Conservation (phyloP, 208 protist species). For the Blastocrithidia nonstop region DNA sequence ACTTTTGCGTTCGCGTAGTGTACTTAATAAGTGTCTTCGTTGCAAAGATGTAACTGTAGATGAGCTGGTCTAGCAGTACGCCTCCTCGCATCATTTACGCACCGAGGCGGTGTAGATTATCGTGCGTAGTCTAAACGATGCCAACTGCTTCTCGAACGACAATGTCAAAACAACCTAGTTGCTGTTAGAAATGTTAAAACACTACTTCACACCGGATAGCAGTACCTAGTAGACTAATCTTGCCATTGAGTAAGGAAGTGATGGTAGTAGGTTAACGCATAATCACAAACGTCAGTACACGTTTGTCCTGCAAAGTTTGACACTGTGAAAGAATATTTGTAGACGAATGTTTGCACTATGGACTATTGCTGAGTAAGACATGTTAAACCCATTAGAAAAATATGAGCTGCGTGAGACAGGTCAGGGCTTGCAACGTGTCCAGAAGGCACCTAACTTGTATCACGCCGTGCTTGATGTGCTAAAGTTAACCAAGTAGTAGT, state of each 20-base stretch:
- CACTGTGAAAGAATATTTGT: constrained; percentile 91
- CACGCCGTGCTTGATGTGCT: constrained; percentile 81
- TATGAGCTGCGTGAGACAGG: constrained; percentile 85
- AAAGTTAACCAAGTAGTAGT: constrained; percentile 67
- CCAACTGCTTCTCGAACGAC: constrained; percentile 82
- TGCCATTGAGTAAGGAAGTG: constrained; percentile 59
- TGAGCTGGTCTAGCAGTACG: constrained; percentile 47
- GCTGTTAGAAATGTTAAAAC: constrained; percentile 55
- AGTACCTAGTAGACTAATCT: constrained; percentile 28
- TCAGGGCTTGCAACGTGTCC: constrained; percentile 92
- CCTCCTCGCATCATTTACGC: constrained; percentile 7
- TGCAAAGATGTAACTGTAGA: constrained; percentile 71
- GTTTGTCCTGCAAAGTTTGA: constrained; percentile 93
- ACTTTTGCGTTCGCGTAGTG: constrained; percentile 33
- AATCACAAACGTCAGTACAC: constrained; percentile 88
- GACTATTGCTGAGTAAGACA: constrained; percentile 90
- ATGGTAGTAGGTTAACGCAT: constrained; percentile 91
- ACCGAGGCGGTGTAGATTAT: constrained; percentile 56
- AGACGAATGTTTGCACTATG: constrained; percentile 78
- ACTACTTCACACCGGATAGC: constrained; percentile 53
- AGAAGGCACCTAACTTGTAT: constrained; percentile 75
- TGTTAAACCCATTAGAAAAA: constrained; percentile 68
- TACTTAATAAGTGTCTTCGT: constrained; percentile 74
- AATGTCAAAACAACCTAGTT: constrained; percentile 60
- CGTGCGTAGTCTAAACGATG: constrained; percentile 83